phyloP scores from a whole-genome alignment of 352 stramenopile genomes.

The Blastocystis sp. region DNA sequence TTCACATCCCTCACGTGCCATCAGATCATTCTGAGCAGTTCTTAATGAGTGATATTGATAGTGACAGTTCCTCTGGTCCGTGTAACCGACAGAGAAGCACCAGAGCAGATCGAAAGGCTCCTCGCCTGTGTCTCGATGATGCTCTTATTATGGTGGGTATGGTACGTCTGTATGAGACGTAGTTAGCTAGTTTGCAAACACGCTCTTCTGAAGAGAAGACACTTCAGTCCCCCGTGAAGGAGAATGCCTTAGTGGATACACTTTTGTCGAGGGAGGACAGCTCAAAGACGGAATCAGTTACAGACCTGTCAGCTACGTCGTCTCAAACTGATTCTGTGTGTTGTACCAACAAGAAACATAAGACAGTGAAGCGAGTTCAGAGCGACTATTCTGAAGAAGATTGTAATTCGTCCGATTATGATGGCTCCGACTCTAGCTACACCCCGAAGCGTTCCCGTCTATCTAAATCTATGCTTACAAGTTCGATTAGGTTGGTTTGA shows the following conservation, averaged over 20 bases:
- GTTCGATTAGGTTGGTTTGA: background rate
- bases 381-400: background rate
- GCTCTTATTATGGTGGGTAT: constrained; percentile 45
- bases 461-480: constrained; percentile 6
- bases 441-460: background rate
- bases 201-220: background rate
- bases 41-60: background rate
- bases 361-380: background rate
- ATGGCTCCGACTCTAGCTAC: background rate
- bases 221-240: background rate
- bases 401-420: background rate
- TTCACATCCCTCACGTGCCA: background rate
- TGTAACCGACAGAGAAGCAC: background rate
- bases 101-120: background rate
- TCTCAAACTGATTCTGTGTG: background rate
- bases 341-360: background rate
- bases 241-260: background rate
- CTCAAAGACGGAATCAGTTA: no score
- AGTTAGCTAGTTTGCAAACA: constrained; percentile 40
- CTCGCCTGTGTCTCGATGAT: constrained; percentile 41
- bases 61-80: background rate
- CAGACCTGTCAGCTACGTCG: background rate
- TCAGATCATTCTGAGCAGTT: background rate
- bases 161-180: background rate
- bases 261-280: background rate